Conservation (phyloP, 768 basidiomycete genomes). For the Pisolithus albus region DNA sequence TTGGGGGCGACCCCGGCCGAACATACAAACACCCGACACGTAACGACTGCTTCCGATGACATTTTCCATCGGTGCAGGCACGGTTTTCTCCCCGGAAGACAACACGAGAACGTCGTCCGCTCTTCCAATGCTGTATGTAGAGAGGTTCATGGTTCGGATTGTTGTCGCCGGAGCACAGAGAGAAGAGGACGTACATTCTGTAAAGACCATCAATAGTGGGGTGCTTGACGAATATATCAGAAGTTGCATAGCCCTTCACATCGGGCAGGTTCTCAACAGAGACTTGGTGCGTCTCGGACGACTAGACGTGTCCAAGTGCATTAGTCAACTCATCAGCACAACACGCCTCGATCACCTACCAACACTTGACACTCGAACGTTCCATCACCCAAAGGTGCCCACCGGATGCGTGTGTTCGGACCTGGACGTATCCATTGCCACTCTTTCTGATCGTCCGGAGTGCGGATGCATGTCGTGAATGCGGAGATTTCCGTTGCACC, state of each 20-base stretch:
- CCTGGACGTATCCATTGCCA: constrained; percentile 34
- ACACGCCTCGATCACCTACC: constrained; percentile 16
- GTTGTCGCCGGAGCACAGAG: constrained; percentile 20
- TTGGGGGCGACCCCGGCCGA: constrained; percentile 28
- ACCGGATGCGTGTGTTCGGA: constrained; percentile 16
- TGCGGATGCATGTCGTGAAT: constrained; percentile 1
- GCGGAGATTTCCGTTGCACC: constrained; percentile 29
- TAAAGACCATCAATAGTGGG: constrained; percentile 35
- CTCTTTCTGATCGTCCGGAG: constrained; percentile 10
- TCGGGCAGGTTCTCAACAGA: constrained; percentile 33
- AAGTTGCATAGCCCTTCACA: constrained; percentile 34
- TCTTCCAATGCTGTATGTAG: constrained; percentile 21
- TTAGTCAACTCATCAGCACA: no score
- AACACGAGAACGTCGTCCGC: constrained; percentile 31
- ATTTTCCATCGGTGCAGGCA: constrained; percentile 23
- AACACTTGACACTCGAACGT: constrained; percentile 34
- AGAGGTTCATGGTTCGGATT: not conserved
- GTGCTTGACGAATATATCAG: constrained; percentile 39
- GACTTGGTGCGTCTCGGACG: not conserved
- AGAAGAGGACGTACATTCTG: constrained; percentile 23
- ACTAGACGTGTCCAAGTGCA: not conserved
- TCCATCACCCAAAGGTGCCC: constrained; percentile 27
- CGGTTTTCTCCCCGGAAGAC: constrained; percentile 15
- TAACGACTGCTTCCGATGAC: constrained; percentile 17
- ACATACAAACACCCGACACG: constrained; percentile 25